Evolutionary conservation across 2,329 filamentous ascomycete genomes (phyloP).

Genomic region (Fusarium newnesense): DNA sequence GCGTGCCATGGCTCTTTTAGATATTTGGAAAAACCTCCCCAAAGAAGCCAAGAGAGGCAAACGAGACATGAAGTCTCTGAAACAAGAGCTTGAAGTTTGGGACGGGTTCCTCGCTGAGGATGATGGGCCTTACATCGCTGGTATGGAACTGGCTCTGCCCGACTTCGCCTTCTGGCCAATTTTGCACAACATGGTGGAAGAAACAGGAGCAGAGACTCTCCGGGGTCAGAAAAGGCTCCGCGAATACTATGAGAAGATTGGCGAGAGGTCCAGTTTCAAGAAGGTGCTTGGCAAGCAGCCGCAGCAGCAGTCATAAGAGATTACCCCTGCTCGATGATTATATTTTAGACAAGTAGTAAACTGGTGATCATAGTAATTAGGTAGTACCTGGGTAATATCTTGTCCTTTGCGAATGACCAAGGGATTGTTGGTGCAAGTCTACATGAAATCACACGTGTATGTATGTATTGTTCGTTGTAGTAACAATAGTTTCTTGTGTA

Average conservation of each 20-base stretch:
- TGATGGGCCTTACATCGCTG: constrained; percentile 58
- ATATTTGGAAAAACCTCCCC: constrained; percentile 47
- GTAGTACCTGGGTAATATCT: neutral
- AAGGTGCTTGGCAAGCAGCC: constrained; percentile 37
- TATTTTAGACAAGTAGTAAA: neutral
- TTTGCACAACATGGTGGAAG: constrained; percentile 57
- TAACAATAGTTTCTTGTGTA: neutral
- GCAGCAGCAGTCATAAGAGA: neutral
- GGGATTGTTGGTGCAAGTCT: neutral
- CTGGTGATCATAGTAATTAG: neutral
- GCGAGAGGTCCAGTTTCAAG: constrained; percentile 33
- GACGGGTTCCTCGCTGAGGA: constrained; percentile 47
- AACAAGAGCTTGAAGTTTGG: constrained; percentile 54
- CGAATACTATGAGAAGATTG: constrained; percentile 52
- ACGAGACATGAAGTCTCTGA: constrained; percentile 39
- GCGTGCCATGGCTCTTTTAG: constrained; percentile 49
- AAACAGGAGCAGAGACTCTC: constrained; percentile 48
- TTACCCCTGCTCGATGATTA: neutral
- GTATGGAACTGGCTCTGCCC: constrained; percentile 53
- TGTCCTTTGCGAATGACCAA: neutral
- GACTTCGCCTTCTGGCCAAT: constrained; percentile 70
- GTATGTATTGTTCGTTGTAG: neutral
- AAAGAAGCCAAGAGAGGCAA: constrained; percentile 3
- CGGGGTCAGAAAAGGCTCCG: constrained; percentile 46
- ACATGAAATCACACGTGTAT: neutral